Conservation (phyloP, 441 rosid species). For the Arabidopsis hybrid region DNA sequence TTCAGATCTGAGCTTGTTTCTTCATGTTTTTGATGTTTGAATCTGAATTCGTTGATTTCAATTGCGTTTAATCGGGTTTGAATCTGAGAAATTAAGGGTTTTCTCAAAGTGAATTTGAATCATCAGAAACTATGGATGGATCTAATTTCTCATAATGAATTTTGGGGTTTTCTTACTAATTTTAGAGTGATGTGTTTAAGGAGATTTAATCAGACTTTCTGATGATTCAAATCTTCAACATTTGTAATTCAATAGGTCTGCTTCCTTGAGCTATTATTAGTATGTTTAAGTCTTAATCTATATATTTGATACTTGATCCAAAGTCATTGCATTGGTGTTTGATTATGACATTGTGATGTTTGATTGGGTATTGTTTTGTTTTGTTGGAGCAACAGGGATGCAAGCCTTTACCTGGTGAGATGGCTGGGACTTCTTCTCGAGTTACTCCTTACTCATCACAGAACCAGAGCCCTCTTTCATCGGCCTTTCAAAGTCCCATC, state of each 20-base stretch:
- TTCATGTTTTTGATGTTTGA: background rate
- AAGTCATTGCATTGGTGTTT: constrained; percentile 12
- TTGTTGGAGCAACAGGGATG: constrained; percentile 67
- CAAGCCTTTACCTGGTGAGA: constrained; percentile 65
- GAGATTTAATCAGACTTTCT: background rate
- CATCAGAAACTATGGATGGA: background rate
- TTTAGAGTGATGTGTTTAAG: background rate
- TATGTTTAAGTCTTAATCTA: background rate
- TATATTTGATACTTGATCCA: constrained; percentile 20
- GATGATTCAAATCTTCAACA: background rate
- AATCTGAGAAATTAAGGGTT: constrained; percentile 16
- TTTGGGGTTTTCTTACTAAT: constrained; percentile 5
- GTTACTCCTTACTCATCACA: constrained; percentile 75
- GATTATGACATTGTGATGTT: constrained; percentile 30
- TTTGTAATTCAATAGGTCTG: background rate
- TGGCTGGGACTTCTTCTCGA: constrained; percentile 64
- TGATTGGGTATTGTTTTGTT: constrained; percentile 2
- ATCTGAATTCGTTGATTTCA: background rate
- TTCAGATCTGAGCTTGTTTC: constrained; percentile 38
- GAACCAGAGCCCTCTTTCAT: constrained; percentile 87
- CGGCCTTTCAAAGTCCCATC: constrained; percentile 91
- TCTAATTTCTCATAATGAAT: constrained; percentile 1
- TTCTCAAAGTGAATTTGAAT: background rate
- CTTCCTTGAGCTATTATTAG: constrained; percentile 30
- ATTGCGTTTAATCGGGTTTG: background rate